Conservation (phyloP, 768 basidiomycete genomes). For the Hirschioporus abietinus region DNA sequence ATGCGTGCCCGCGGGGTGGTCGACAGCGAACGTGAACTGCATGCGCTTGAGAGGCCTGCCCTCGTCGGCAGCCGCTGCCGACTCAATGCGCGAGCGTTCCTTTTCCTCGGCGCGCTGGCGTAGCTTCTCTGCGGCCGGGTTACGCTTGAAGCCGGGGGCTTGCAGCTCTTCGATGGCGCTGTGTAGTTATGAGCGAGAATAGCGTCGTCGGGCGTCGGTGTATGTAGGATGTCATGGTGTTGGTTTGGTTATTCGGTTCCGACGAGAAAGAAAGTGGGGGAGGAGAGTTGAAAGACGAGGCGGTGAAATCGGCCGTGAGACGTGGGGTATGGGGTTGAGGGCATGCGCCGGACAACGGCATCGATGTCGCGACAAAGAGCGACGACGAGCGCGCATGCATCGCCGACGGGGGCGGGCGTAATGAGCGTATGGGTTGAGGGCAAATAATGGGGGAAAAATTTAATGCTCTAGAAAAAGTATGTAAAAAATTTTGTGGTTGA, state of each 20-base stretch:
- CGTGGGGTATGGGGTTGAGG: background rate
- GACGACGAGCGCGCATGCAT: background rate
- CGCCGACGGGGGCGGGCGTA: background rate
- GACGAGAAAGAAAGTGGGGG: slow-evolving; percentile 13
- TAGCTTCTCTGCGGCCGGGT: slow-evolving; percentile 74
- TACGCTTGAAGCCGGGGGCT: slow-evolving; percentile 78
- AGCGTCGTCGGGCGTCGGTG: background rate
- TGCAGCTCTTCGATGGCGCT: slow-evolving; percentile 84
- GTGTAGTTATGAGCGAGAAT: background rate
- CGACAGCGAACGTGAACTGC: slow-evolving; percentile 87
- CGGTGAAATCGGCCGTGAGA: slow-evolving; percentile 8
- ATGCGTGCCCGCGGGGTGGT: slow-evolving; percentile 42
- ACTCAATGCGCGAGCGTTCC: slow-evolving; percentile 55
- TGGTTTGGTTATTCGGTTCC: slow-evolving; percentile 11
- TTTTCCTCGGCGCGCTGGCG: slow-evolving; percentile 76
- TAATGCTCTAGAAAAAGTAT: slow-evolving; percentile 2
- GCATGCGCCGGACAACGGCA: slow-evolving; percentile 1
- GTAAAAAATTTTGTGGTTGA: slow-evolving; percentile 15
- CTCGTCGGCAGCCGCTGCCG: slow-evolving; percentile 47
- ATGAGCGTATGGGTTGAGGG: background rate
- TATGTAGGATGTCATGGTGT: slow-evolving; percentile 3
- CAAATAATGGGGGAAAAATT: background rate
- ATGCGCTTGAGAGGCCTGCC: slow-evolving; percentile 73
- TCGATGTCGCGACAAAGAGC: background rate
- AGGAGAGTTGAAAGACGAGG: slow-evolving; percentile 15